Conservation (phyloP, 164 flowering plant species). For the Magnolia officinalis region DNA sequence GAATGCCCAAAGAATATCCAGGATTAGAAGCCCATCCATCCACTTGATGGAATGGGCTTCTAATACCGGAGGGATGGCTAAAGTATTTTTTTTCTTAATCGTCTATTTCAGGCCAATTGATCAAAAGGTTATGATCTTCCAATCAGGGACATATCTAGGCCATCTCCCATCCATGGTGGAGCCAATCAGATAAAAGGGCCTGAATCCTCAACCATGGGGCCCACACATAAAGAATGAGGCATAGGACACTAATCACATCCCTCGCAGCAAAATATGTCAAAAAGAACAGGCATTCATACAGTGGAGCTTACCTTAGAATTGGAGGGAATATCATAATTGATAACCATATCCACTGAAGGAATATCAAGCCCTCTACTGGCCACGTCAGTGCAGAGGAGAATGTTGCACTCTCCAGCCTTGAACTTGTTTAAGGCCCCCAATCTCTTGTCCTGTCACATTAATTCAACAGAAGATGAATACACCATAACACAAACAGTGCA, state of each 20-base stretch:
- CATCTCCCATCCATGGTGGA: no score
- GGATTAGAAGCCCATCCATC: no score
- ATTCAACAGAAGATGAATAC: not conserved
- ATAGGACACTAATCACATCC: not conserved
- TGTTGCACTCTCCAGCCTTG: constrained; percentile 85
- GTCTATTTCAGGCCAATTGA: no score
- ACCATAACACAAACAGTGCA: not conserved
- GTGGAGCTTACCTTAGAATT: constrained; percentile 66
- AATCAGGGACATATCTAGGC: no score
- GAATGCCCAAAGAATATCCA: no score
- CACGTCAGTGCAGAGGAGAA: constrained; percentile 90
- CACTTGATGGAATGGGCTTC: no score
- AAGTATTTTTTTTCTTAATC: no score
- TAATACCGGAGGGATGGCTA: no score
- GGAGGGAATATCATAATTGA: constrained; percentile 84
- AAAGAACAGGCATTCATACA: not conserved
- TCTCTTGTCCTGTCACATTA: constrained; percentile 59
- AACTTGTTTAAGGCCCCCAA: constrained; percentile 84
- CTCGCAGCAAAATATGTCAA: not conserved
- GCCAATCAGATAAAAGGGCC: no score
- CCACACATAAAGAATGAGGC: no score
- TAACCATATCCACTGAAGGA: constrained; percentile 90
- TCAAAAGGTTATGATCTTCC: no score
- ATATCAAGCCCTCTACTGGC: constrained; percentile 98
- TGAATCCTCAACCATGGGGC: no score